Percentiles rank a stretch among this genome's conserved stretches.
Evolutionary conservation across 1,284 basidiomycete species (phyloP).

Genomic region (Cerrena zonata): DNA sequence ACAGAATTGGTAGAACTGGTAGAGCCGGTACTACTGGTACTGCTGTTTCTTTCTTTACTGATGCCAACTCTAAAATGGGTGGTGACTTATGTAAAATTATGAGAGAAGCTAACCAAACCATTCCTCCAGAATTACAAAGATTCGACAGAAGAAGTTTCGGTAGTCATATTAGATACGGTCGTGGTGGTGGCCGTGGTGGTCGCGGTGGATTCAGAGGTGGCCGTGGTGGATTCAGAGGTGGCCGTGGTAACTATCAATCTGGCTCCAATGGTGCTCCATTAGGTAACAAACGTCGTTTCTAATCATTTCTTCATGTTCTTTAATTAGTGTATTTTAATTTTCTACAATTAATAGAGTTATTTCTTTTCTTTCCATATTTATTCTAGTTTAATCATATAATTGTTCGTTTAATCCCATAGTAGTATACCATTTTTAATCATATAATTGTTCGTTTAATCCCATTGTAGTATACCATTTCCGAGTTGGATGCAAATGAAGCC

Average conservation of each 20-base stretch:
- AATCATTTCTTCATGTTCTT: too few relatives aligned
- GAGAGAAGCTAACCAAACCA: slow-evolving; percentile 81
- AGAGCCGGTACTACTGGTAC: slow-evolving; percentile 86
- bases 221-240: slow-evolving; percentile 25
- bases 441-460: too few relatives aligned
- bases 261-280: slow-evolving; percentile 27
- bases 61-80: slow-evolving; percentile 89
- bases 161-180: slow-evolving; percentile 27
- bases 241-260: slow-evolving; percentile 24
- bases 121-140: slow-evolving; percentile 87
- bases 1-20: slow-evolving; percentile 87
- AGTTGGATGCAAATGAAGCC: too few relatives aligned
- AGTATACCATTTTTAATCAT: too few relatives aligned
- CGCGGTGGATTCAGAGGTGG: slow-evolving; percentile 36
- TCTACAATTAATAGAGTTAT: too few relatives aligned
- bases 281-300: too few relatives aligned
- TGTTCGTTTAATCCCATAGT: too few relatives aligned
- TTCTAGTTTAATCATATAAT: too few relatives aligned
- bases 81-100: slow-evolving; percentile 88
- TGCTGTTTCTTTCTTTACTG: slow-evolving; percentile 94
- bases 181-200: slow-evolving; percentile 32
- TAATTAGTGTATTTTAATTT: too few relatives aligned
- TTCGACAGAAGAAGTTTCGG: slow-evolving; percentile 17
- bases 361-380: too few relatives aligned
- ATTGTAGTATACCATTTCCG: too few relatives aligned